Base-by-base conservation (phyloP, 2,329 filamentous ascomycete genomes). In the Rhinocladiella mackenziei region DNA sequence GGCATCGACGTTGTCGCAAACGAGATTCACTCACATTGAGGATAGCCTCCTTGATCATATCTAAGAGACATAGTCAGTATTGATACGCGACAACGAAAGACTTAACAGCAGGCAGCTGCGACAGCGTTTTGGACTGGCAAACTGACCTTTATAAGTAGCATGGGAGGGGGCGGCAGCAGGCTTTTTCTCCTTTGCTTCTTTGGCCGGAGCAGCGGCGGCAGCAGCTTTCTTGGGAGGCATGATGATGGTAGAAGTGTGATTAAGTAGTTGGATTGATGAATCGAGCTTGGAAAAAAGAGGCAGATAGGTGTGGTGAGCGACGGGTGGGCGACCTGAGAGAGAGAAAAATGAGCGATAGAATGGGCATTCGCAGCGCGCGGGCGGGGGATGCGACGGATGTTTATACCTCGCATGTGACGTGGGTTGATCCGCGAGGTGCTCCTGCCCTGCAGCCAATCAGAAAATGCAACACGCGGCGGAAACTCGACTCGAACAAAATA, bases 31-130 rank as follows among this genome's bases (percentile, higher is more conserved):
- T 80, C 68, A 84, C 81, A 68, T 76, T 78, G 62, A 83, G 66
- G 63, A 84, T 81, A 58, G 80, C 81, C 66, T 84, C 80, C 70
- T 82, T 83, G 67, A 84, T 81, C 81, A 84, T 83, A 68, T 82
- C 80, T 83, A 65, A 63, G 62, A 60, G 31, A 56, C 54, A 57
- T 58, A 63, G 73, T 80, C 70, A 79, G 75, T 64, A 76, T 66
- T 65, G 56, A 54, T 61, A 67, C 60, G 77, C 74, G 76, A 81
- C 65, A 60, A 67, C 48, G 60, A 65, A 59, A 53, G 62, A 32
- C 25, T 63, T 55, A 43, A 45, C 57, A 47, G 39, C 60, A 63
- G 57, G 61, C 56, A 36, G 36, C 62, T 64, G 72, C 71, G 71
- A 77, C 65, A 63, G 53, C 53, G 62, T 66, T 58, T 65, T 63